Evolutionary conservation across 768 basidiomycete species (phyloP).

Genomic region (Cubamyces sp.): DNA sequence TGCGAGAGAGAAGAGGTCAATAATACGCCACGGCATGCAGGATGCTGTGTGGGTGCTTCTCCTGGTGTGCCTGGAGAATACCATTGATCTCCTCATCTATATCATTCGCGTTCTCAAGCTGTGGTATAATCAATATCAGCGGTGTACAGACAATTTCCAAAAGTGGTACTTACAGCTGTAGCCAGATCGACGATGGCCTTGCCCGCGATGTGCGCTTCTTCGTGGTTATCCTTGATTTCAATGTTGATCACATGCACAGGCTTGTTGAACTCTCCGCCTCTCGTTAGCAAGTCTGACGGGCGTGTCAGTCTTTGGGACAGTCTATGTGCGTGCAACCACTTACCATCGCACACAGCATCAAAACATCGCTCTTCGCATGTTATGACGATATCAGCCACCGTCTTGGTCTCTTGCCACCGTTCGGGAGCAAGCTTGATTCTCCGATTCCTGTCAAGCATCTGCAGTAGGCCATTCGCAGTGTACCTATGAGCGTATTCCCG

Average conservation of each 20-base stretch:
- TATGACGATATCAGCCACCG: slow-evolving; percentile 94
- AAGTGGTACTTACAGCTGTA: slow-evolving; percentile 65
- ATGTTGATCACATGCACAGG: slow-evolving; percentile 97
- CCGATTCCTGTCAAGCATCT: slow-evolving; percentile 96
- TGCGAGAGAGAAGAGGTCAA: slow-evolving; percentile 41
- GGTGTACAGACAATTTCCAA: background rate
- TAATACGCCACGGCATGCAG: slow-evolving; percentile 93
- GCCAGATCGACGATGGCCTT: slow-evolving; percentile 94
- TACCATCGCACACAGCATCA: slow-evolving; percentile 98
- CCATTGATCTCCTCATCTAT: slow-evolving; percentile 90
- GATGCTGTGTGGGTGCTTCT: slow-evolving; percentile 89
- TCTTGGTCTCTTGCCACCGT: slow-evolving; percentile 92
- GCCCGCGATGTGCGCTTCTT: slow-evolving; percentile 96
- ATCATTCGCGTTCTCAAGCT: slow-evolving; percentile 88
- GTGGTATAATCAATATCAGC: slow-evolving; percentile 5
- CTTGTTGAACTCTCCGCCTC: slow-evolving; percentile 91
- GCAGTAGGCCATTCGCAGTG: slow-evolving; percentile 88
- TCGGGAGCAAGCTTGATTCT: slow-evolving; percentile 92
- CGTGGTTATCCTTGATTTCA: slow-evolving; percentile 99
- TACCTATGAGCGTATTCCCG: slow-evolving; percentile 56
- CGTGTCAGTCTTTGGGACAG: slow-evolving; percentile 10
- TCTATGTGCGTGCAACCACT: slow-evolving; percentile 29
- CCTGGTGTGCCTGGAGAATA: slow-evolving; percentile 84
- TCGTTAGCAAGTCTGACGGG: slow-evolving; percentile 71
- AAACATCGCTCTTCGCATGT: slow-evolving; percentile 99